These are phyloP conservation scores for Periconia digitata DNA, from an alignment of 2,329 filamentous ascomycete genomes.

Conservation along the genomic window DNA sequence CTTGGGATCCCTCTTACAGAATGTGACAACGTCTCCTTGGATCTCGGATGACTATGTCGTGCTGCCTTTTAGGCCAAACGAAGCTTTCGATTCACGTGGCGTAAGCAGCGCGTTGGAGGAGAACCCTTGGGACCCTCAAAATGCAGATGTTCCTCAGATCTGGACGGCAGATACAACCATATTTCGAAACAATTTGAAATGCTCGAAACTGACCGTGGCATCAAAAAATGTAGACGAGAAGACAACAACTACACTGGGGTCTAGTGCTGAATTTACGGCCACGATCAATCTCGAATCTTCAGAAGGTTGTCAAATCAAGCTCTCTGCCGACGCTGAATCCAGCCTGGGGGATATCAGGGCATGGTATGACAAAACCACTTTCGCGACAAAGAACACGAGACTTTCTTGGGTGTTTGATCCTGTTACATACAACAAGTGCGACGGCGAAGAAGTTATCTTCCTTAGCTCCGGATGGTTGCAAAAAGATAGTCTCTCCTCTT, in stretches of 20 bases:
- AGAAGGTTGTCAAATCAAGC: conserved; percentile 7
- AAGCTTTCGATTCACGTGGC: not conserved
- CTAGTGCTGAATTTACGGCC: not conserved
- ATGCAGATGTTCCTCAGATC: not conserved
- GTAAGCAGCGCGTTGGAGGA: too few relatives aligned
- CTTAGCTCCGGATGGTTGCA: conserved; percentile 7
- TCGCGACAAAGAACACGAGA: not conserved
- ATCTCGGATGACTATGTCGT: conserved; percentile 9
- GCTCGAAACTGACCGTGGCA: conserved; percentile 4
- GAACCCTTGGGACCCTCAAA: conserved; percentile 6
- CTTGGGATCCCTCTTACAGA: conserved; percentile 5
- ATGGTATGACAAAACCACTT: conserved; percentile 3
- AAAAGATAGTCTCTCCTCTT: not conserved
- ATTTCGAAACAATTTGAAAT: conserved; percentile 7
- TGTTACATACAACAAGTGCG: conserved; percentile 5
- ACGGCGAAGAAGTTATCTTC: conserved; percentile 3
- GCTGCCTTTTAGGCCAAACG: conserved; percentile 10
- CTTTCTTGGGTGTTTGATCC: not conserved
- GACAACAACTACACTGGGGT: not conserved
- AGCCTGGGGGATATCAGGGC: not conserved
- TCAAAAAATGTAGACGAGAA: conserved; percentile 1
- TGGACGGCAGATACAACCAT: conserved; percentile 11
- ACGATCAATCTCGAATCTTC: conserved; percentile 3
- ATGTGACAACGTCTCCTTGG: conserved; percentile 11
- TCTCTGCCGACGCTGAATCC: not conserved